Percentiles rank a stretch among this genome's conserved stretches.
These are phyloP conservation scores for Fusarium succisae DNA, from an alignment of 2,329 filamentous ascomycete species.

Conservation along the genomic window DNA sequence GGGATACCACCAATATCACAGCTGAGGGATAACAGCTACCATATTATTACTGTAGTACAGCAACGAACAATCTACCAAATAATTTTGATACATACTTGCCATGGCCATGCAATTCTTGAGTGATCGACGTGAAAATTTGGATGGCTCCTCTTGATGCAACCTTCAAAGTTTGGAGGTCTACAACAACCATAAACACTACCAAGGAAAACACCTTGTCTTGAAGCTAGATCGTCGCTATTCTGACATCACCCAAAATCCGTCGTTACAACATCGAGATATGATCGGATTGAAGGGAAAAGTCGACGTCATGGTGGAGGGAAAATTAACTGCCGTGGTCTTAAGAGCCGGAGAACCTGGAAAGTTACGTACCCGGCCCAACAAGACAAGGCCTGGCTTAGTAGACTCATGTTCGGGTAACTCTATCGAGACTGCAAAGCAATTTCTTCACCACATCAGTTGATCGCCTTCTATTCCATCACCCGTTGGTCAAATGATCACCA, in stretches of 20 bases:
- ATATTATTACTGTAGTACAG: slow-evolving; percentile 24
- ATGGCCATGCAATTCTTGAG: not conserved
- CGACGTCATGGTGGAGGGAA: slow-evolving; percentile 25
- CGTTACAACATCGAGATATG: not conserved
- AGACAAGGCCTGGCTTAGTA: not conserved
- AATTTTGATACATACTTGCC: not conserved
- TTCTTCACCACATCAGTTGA: not conserved
- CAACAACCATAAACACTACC: not conserved
- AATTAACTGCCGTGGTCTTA: slow-evolving; percentile 12
- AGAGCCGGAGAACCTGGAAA: slow-evolving; percentile 8
- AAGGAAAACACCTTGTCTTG: not conserved
- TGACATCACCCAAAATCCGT: slow-evolving; percentile 23
- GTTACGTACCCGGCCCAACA: not conserved
- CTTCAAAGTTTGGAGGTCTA: not conserved
- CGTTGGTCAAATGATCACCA: not conserved
- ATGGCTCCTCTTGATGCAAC: not conserved
- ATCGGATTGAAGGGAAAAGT: not conserved
- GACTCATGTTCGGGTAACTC: not conserved
- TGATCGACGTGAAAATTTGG: slow-evolving; percentile 13
- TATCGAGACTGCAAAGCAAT: not conserved
- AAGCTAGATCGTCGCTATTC: slow-evolving; percentile 3
- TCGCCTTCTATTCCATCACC: not conserved
- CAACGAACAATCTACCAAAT: slow-evolving; percentile 15
- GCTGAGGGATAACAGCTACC: slow-evolving; percentile 28
- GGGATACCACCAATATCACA: slow-evolving; percentile 24